Evolutionary conservation across 1,284 basidiomycete species (phyloP).

Genomic region (Fomes fomentarius): DNA sequence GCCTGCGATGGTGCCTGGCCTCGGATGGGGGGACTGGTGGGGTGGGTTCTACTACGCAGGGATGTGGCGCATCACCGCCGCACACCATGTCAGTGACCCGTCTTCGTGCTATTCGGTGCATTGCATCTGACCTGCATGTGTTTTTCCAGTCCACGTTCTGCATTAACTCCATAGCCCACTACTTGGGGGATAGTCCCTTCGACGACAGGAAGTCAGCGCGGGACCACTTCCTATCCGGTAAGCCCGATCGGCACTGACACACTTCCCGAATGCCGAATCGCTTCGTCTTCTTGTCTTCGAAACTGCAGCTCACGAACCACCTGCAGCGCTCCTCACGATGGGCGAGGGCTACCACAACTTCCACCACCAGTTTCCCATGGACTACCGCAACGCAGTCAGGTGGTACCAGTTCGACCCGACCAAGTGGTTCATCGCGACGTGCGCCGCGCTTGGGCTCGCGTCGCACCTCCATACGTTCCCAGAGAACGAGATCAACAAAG

Average conservation of each 20-base stretch:
- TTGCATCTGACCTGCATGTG: not conserved
- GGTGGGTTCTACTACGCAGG: slow-evolving; percentile 86
- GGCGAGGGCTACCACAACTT: slow-evolving; percentile 96
- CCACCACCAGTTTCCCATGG: slow-evolving; percentile 88
- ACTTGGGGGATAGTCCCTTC: slow-evolving; percentile 82
- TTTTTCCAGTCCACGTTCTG: slow-evolving; percentile 78
- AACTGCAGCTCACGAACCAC: not conserved
- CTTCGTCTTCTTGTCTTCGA: no score
- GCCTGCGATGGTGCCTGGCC: slow-evolving; percentile 76
- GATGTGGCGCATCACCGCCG: slow-evolving; percentile 65
- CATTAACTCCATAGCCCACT: slow-evolving; percentile 92
- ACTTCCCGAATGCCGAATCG: no score
- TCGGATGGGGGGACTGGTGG: slow-evolving; percentile 82
- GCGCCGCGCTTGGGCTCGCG: slow-evolving; percentile 69
- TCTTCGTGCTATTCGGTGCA: not conserved
- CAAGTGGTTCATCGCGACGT: slow-evolving; percentile 86
- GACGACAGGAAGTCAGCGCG: slow-evolving; percentile 85
- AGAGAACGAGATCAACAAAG: slow-evolving; percentile 85
- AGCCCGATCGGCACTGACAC: no score
- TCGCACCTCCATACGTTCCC: slow-evolving; percentile 82
- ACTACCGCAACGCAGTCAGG: slow-evolving; percentile 75
- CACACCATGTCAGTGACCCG: slow-evolving; percentile 72
- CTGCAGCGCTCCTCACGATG: slow-evolving; percentile 77
- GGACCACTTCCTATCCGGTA: slow-evolving; percentile 77
- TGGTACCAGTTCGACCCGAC: slow-evolving; percentile 74